phyloP scores from a whole-genome alignment of 73 alveolate genomes.

The Paramecium biaurelia region DNA sequence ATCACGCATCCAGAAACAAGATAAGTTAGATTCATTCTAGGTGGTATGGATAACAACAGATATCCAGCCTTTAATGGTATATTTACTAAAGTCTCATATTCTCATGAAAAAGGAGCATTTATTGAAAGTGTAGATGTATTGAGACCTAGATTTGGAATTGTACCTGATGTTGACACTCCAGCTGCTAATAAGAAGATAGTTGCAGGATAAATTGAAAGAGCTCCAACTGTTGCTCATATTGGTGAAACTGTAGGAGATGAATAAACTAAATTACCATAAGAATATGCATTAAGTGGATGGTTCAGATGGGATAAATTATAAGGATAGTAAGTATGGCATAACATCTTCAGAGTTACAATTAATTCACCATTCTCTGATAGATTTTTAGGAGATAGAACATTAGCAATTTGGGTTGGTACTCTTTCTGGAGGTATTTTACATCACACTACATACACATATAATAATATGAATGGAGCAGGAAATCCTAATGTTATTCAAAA shows the following conservation, averaged over 20 bases:
- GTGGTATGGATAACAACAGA: slow-evolving; percentile 40
- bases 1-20: neutral
- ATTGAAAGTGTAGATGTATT: neutral
- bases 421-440: slow-evolving; percentile 25
- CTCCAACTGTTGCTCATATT: slow-evolving; percentile 11
- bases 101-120: slow-evolving; percentile 41
- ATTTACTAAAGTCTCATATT: neutral
- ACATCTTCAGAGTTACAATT: slow-evolving; percentile 15
- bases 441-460: slow-evolving; percentile 4
- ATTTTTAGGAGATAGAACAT: slow-evolving; percentile 30
- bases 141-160: neutral
- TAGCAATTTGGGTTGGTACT: slow-evolving; percentile 34
- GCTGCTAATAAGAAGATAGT: neutral
- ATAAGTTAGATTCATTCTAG: neutral
- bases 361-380: slow-evolving; percentile 48
- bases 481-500: neutral
- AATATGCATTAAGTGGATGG: slow-evolving; percentile 58
- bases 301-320: slow-evolving; percentile 17
- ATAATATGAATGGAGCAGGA: slow-evolving; percentile 56
- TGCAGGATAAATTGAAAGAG: slow-evolving; percentile 11
- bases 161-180: neutral
- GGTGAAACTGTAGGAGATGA: neutral
- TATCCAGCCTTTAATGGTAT: slow-evolving; percentile 50
- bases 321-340: slow-evolving; percentile 44
- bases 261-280: slow-evolving; percentile 12